These are phyloP conservation scores for Vitis rupestris DNA, from an alignment of 164 flowering plant genomes.

Conservation along the genomic window DNA sequence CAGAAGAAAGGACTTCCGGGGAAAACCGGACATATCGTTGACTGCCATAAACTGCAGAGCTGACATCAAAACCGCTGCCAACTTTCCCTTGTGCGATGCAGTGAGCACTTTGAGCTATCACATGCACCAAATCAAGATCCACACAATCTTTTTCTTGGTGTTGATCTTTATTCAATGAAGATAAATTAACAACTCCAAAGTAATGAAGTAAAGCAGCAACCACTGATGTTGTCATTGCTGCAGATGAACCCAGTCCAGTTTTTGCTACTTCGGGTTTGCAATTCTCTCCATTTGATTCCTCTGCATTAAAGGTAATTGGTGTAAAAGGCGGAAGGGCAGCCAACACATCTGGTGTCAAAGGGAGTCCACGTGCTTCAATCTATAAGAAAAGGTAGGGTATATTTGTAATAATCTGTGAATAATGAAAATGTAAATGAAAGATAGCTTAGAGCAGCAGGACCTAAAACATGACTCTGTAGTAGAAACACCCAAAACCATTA, in stretches of 20 bases:
- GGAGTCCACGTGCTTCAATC: constrained; percentile 92
- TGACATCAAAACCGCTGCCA: constrained; percentile 99
- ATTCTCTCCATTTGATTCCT: constrained; percentile 49
- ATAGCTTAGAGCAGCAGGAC: no score
- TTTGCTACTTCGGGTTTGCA: constrained; percentile 98
- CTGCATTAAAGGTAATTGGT: constrained; percentile 82
- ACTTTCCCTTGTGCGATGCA: constrained; percentile 99
- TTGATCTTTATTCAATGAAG: constrained; percentile 27
- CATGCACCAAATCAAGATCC: constrained; percentile 83
- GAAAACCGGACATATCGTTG: constrained; percentile 96
- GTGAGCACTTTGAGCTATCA: constrained; percentile 90
- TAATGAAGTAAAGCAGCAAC: constrained; percentile 93
- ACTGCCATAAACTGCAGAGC: constrained; percentile 98
- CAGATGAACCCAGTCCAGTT: constrained; percentile 98
- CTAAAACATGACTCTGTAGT: no score
- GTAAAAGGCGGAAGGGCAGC: constrained; percentile 85
- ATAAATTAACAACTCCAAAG: constrained; percentile 74
- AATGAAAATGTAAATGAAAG: no score
- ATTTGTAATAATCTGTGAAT: no score
- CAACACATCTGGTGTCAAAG: constrained; percentile 77
- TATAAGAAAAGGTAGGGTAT: constrained; percentile 16
- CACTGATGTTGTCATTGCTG: constrained; percentile 98
- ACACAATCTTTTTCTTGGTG: constrained; percentile 22
- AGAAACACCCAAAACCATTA: no score
- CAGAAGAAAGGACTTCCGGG: constrained; percentile 83